A percentile compares a stretch with the other conserved stretches of the same genome.
Evolutionary conservation across 192 early-diverging fungal species (phyloP).

Genomic region (Pilaira anomala): DNA sequence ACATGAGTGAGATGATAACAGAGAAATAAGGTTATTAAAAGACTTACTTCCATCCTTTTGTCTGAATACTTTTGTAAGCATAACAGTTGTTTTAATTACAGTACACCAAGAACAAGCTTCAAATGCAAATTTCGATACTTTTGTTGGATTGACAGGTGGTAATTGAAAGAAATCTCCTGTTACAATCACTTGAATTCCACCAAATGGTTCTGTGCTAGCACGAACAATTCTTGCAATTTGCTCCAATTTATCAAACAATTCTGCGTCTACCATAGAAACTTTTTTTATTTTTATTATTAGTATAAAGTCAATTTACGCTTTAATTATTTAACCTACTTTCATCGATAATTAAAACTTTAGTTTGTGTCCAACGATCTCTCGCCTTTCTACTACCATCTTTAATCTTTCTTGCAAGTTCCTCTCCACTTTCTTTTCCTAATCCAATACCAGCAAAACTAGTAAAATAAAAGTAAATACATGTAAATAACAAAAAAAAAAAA

Average conservation of each 20-base stretch:
- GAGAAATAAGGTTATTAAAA: not conserved
- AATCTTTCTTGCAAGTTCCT: slow-evolving; percentile 30
- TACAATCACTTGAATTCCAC: slow-evolving; percentile 72
- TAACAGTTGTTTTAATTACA: slow-evolving; percentile 51
- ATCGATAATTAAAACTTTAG: slow-evolving; percentile 70
- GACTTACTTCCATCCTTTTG: slow-evolving; percentile 68
- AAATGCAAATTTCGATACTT: slow-evolving; percentile 58
- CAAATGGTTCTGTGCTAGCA: slow-evolving; percentile 54
- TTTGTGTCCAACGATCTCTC: slow-evolving; percentile 54
- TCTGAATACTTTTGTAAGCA: slow-evolving; percentile 78
- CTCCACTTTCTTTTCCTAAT: slow-evolving; percentile 40
- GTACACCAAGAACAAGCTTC: slow-evolving; percentile 57
- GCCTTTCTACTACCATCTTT: slow-evolving; percentile 23
- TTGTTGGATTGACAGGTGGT: slow-evolving; percentile 61
- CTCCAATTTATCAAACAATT: slow-evolving; percentile 72
- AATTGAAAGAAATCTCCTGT: slow-evolving; percentile 84
- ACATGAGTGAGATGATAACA: not conserved
- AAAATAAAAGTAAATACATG: not conserved
- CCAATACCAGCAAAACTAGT: slow-evolving; percentile 66
- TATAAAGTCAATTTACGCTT: not conserved
- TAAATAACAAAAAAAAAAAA: not conserved
- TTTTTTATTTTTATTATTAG: not conserved
- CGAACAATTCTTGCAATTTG: slow-evolving; percentile 54
- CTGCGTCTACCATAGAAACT: slow-evolving; percentile 75
- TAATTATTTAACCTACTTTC: slow-evolving; percentile 46